These are phyloP conservation scores for cucumber (Cucumis sativus) DNA, from an alignment of 306 rosid species.

Conservation along the genomic window DNA sequence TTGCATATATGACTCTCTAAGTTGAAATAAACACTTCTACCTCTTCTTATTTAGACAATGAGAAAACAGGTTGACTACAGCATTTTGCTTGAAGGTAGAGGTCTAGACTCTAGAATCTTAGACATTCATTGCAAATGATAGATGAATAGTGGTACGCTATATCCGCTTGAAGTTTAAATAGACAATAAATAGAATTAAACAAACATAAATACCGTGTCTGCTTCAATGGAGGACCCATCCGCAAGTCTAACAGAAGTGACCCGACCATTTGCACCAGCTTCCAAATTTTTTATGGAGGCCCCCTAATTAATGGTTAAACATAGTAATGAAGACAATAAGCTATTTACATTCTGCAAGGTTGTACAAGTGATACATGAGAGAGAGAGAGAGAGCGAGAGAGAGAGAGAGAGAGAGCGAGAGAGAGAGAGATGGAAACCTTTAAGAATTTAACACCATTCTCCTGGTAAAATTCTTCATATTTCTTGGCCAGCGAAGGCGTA, in stretches of 20 bases:
- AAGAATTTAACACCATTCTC: constrained; percentile 75
- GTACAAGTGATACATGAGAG: background rate
- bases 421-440: constrained; percentile 37
- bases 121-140: background rate
- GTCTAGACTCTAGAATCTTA: background rate
- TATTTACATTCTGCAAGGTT: background rate
- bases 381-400: constrained; percentile 10
- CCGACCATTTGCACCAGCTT: constrained; percentile 57
- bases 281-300: constrained; percentile 54
- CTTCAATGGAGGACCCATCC: constrained; percentile 73
- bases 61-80: background rate
- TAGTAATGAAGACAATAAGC: background rate
- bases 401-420: constrained; percentile 11
- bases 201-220: constrained; percentile 45
- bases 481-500: constrained; percentile 77
- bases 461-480: constrained; percentile 79
- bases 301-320: constrained; percentile 44
- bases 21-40: background rate
- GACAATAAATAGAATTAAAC: background rate
- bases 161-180: background rate
- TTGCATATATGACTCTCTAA: background rate
- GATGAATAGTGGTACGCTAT: background rate
- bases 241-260: constrained; percentile 65
- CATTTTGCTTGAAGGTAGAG: background rate
- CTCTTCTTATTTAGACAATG: background rate